Percentiles rank a stretch among this genome's conserved stretches.
These are phyloP conservation scores for Przewalskia tangutica DNA, from an alignment of 257 asterid species.

Conservation along the genomic window DNA sequence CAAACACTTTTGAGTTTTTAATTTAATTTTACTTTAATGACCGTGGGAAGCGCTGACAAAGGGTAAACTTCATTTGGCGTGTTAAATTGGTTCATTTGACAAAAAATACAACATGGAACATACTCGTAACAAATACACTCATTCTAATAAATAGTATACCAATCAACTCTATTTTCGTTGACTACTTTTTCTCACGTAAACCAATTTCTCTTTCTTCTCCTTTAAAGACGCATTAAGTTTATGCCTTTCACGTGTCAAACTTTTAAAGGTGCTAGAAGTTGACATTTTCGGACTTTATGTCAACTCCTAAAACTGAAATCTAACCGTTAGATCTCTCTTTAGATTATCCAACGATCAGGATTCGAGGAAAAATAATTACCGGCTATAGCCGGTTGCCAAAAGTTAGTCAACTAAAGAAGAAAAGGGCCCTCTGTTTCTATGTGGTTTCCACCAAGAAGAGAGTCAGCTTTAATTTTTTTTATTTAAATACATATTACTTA, in stretches of 20 bases:
- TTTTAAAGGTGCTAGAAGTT: constrained; percentile 12
- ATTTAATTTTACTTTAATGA: too few relatives aligned
- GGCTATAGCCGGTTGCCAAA: neutral
- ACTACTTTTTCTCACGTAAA: neutral
- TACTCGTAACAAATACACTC: neutral
- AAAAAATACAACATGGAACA: neutral
- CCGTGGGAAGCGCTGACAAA: too few relatives aligned
- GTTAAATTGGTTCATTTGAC: neutral
- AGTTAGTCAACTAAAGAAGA: neutral
- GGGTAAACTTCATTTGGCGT: neutral
- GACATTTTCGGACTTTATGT: neutral
- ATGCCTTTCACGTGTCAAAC: constrained; percentile 21
- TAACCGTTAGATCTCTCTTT: neutral
- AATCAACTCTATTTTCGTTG: neutral
- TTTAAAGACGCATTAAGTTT: neutral
- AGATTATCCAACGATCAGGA: neutral
- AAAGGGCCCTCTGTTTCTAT: neutral
- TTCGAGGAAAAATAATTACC: neutral
- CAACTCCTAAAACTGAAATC: neutral
- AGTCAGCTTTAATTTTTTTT: neutral
- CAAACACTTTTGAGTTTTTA: too few relatives aligned
- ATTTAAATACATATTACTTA: neutral
- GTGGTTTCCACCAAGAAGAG: neutral
- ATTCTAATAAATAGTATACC: too few relatives aligned
- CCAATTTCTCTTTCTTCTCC: neutral